Base-by-base conservation (phyloP, 2,329 filamentous ascomycete genomes). In the Aspergillus pseudonomiae region DNA sequence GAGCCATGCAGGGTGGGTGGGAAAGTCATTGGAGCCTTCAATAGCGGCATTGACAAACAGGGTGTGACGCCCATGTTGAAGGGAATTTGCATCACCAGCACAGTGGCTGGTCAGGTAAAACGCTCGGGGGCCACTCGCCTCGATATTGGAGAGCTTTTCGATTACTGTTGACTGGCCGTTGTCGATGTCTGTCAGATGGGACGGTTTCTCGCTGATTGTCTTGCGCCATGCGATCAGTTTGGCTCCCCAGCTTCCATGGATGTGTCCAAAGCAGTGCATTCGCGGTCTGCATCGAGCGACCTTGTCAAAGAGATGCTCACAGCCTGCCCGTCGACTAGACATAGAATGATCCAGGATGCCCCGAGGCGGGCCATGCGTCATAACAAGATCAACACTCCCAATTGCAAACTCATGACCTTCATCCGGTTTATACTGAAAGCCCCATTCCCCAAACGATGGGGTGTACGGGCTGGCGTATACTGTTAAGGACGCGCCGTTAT, bases 11-110 rank as follows among this genome's bases (percentile, higher is more conserved):
- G 81, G 71, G 48, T 89, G 84, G 11, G 74, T 71, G 6, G 63
- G 63, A 59, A 59, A 41, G 12, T 61, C 61, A 1, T 41, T 41
- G 9, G 57, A 69, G 4, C 83, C 78, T 74, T 86, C 78, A 30
- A 88, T 82, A 0, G 87, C 79, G 1, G 86, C 86, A 71, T 89
- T 89, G 11, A 89, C 77, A 69, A 89, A 88, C 7, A 89, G 70
- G 0, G 86, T 89, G 66, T 87, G 80, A 48, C 77, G 72, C 0
- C 82, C 83, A 9, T 52, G 57, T 34, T 74, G 21, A 54, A 83
- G n/a, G 1, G 67, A 69, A 28, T 71, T 65, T n/a, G 69, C 62
- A 26, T 79, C 73, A 4, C 6, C 68, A 0, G 73, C 71, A 58
- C 81, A 79, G 62, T 79, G 75, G 41, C 83, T 84, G 2, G 82